Evolutionary conservation across 495 filamentous ascomycete species (phyloP), one percentile per base, ranked within the genome.

Genomic region (Xylaria acuta): DNA sequence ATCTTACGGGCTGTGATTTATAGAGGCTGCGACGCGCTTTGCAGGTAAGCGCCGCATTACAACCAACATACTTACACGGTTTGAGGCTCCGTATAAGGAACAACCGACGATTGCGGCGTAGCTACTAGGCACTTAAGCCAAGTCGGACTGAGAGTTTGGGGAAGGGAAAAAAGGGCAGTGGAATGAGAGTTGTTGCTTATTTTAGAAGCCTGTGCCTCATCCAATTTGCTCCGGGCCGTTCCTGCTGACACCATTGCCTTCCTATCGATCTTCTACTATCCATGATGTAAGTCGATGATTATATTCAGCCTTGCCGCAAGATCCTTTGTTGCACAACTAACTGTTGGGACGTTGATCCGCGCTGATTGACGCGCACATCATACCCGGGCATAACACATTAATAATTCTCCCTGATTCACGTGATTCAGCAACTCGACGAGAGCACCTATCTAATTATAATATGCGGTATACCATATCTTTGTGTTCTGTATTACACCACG

Each of bases 221-320:
- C 38, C n/a, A 18, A 9, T 27, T 22, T 43, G 22, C 38, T 6
- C 60, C 22, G 3, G 32, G 22, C 22, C 38, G 11, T 64, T 22
- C 58, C 34, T 38, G 2, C 58, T 60, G 58, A 40, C 58, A 22
- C 40, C 34, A 60, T 60, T 36, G 18, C n/a, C 51, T 54, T 54
- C 51, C 25, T 11, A 18, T 32, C 51, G 0, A 14, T 3, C 53
- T 16, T 51, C 34, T 40, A 62, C 34, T 30, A 32, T 36, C n/a
- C n/a, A n/a, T n/a, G n/a, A 14, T 27, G 36, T 16, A 12, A 22
- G 36, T n/a, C 41, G 36, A 38, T 41, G 36, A 12, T 40, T 45
- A 40, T 41, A 45, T 40, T 11, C 27, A 49, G 14, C 18, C 32
- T 60, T 22, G 12, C 20, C 32, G 32, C 11, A 30, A 16, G 25